Evolutionary conservation across 257 asterid species (phyloP), one percentile per base, ranked within the genome.

Genomic region (Lycium barbarum): DNA sequence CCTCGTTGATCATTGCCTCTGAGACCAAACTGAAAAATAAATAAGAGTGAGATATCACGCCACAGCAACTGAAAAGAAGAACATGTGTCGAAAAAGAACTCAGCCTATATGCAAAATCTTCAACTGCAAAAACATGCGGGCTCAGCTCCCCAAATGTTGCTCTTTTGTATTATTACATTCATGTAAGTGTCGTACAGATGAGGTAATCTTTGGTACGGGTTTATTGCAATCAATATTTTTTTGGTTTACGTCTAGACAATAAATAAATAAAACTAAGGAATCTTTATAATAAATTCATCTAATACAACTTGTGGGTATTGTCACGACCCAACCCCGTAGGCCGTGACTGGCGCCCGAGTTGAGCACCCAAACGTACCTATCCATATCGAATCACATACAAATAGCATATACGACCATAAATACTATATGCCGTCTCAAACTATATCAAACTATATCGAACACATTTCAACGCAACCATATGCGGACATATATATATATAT

Each of bases 131-230:
- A 80, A 97, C 99, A 92, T 97, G 99, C 62, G 99, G 99, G 86
- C 98, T 97, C 81, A 97, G 97, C 94, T 97, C 99, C 81, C 99
- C 99, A 82, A 97, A 93, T 85, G 93, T 92, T 2, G 96, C 98
- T 86, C 99, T 98, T 95, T 97, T 95, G 91, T 97, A 97, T 88
- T 97, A 98, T 88, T 94, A 97, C 99, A 97, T 97, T 26, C 99
- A 97, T 97, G 92, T 95, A 95, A 87, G 98, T 94, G 86, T 95
- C 98, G 85, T 97, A 97, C 53, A 97, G 97, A 92, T 97, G 99
- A 88, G 99, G 97, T 86, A 97, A 88, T 90, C 97, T 93, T 95
- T 97, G 99, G 81, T 95, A 97, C 87, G 99, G 99, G 89, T 97
- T 97, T 68, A 97, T 91, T 67, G 99, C 99, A 83, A 97, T 97